A percentile compares a stretch with the other conserved stretches of the same genome.
These are phyloP conservation scores for Phanerodontia chrysosporium DNA, from an alignment of 768 basidiomycete species.

Conservation along the genomic window DNA sequence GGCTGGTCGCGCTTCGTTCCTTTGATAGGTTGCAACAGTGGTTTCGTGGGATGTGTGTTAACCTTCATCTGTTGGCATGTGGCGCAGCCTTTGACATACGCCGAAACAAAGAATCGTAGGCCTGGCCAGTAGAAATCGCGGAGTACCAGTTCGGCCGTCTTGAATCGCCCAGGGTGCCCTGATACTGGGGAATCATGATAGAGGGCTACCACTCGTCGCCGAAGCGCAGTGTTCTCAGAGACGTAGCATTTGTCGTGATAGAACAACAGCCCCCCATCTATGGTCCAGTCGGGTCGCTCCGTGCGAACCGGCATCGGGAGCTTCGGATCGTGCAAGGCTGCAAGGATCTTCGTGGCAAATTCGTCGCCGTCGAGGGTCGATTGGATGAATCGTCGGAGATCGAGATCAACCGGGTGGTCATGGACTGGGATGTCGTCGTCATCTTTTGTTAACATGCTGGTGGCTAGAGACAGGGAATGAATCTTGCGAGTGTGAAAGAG, in stretches of 20 bases:
- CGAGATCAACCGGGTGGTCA: no score
- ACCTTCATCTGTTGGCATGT: conserved; percentile 26
- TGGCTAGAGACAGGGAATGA: background rate
- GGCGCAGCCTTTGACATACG: conserved; percentile 25
- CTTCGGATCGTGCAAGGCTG: conserved; percentile 16
- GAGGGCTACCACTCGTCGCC: background rate
- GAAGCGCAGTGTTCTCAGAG: background rate
- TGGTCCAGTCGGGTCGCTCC: background rate
- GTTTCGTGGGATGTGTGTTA: conserved; percentile 1
- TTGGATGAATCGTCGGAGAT: no score
- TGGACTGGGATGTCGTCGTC: no score
- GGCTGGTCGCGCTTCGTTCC: background rate
- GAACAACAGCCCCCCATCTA: background rate
- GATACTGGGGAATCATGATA: conserved; percentile 22
- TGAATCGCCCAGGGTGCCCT: conserved; percentile 27
- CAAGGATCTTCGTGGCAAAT: conserved; percentile 12
- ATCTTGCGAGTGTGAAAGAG: background rate
- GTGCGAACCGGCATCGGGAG: conserved; percentile 14
- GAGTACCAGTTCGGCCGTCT: conserved; percentile 20
- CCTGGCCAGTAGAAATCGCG: conserved; percentile 29
- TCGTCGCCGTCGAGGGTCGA: no score
- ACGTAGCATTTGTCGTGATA: conserved; percentile 1
- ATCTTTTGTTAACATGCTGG: background rate
- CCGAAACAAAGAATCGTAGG: conserved; percentile 15
- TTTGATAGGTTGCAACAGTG: conserved; percentile 9